phyloP scores from a whole-genome alignment of 2,329 filamentous ascomycete species.

The Pseudopyricularia cyperi region DNA sequence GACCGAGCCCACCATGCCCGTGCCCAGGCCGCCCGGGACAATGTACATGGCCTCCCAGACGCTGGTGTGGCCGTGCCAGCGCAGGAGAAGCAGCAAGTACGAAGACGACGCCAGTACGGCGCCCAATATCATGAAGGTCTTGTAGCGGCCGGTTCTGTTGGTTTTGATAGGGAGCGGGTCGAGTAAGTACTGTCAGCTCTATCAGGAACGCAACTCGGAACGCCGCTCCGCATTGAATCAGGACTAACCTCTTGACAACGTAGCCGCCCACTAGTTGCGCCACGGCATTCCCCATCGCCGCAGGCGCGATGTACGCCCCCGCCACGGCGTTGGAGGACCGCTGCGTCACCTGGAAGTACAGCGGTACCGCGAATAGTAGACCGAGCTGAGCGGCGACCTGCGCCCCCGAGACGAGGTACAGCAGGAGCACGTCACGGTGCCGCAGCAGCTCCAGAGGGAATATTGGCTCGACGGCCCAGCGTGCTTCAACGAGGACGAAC shows the following conservation, averaged over 20 bases:
- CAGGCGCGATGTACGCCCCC: slow-evolving; percentile 49
- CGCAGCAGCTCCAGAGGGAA: slow-evolving; percentile 42
- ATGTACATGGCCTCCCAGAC: slow-evolving; percentile 46
- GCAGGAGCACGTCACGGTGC: slow-evolving; percentile 36
- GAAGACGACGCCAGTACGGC: slow-evolving; percentile 33
- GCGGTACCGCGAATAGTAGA: slow-evolving; percentile 51
- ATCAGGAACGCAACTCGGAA: too few relatives aligned
- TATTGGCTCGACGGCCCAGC: slow-evolving; percentile 39
- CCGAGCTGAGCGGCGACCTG: slow-evolving; percentile 46
- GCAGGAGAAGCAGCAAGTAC: slow-evolving; percentile 38
- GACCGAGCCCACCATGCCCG: slow-evolving; percentile 24
- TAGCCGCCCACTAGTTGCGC: slow-evolving; percentile 48
- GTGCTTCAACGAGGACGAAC: slow-evolving; percentile 19
- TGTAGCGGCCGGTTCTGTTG: slow-evolving; percentile 48
- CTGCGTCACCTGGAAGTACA: slow-evolving; percentile 57
- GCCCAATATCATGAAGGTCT: slow-evolving; percentile 35
- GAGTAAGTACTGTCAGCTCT: neutral
- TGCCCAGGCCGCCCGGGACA: slow-evolving; percentile 33
- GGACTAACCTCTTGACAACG: slow-evolving; percentile 32
- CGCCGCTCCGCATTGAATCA: neutral
- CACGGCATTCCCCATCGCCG: slow-evolving; percentile 52
- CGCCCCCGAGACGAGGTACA: slow-evolving; percentile 36
- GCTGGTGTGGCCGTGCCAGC: slow-evolving; percentile 47
- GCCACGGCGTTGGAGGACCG: slow-evolving; percentile 43
- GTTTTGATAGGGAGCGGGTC: too few relatives aligned